These are phyloP conservation scores for Cutaneotrichosporon arboriforme DNA, from an alignment of 1,284 basidiomycete species.

Conservation along the genomic window DNA sequence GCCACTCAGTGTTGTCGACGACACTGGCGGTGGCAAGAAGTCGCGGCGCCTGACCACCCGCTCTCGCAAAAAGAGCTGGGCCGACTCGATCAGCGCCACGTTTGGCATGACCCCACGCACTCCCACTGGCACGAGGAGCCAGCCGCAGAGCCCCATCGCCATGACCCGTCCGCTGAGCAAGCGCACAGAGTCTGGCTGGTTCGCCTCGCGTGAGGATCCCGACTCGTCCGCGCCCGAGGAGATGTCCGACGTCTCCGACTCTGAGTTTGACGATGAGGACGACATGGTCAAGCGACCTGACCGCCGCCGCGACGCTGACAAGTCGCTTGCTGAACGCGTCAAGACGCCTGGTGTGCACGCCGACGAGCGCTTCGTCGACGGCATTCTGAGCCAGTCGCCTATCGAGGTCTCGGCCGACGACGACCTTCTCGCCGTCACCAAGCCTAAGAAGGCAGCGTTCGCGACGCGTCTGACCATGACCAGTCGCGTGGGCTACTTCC, in stretches of 20 bases:
- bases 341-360: slow-evolving; percentile 39
- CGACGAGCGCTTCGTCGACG: slow-evolving; percentile 15
- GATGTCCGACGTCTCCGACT: slow-evolving; percentile 8
- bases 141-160: slow-evolving; percentile 20
- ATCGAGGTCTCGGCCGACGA: slow-evolving; percentile 10
- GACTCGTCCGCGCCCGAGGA: slow-evolving; percentile 12
- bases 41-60: slow-evolving; percentile 7
- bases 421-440: slow-evolving; percentile 11
- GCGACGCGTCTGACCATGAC: slow-evolving; percentile 93
- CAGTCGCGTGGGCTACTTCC: slow-evolving; percentile 88
- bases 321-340: slow-evolving; percentile 47
- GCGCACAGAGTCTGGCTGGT: slow-evolving; percentile 25
- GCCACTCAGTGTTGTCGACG: slow-evolving; percentile 79
- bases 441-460: slow-evolving; percentile 53
- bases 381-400: slow-evolving; percentile 12
- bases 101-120: slow-evolving; percentile 17
- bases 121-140: slow-evolving; percentile 9
- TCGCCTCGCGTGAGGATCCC: slow-evolving; percentile 55
- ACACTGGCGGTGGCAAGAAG: slow-evolving; percentile 43
- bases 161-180: slow-evolving; percentile 11
- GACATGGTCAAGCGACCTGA: slow-evolving; percentile 22
- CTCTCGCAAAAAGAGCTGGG: slow-evolving; percentile 50
- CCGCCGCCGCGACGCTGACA: slow-evolving; percentile 43
- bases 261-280: slow-evolving; percentile 21
- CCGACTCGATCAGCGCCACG: slow-evolving; percentile 43